Percentiles rank a stretch among this genome's conserved stretches.
Conservation (phyloP, 2,329 filamentous ascomycete species). For the Colletotrichum tropicale region DNA sequence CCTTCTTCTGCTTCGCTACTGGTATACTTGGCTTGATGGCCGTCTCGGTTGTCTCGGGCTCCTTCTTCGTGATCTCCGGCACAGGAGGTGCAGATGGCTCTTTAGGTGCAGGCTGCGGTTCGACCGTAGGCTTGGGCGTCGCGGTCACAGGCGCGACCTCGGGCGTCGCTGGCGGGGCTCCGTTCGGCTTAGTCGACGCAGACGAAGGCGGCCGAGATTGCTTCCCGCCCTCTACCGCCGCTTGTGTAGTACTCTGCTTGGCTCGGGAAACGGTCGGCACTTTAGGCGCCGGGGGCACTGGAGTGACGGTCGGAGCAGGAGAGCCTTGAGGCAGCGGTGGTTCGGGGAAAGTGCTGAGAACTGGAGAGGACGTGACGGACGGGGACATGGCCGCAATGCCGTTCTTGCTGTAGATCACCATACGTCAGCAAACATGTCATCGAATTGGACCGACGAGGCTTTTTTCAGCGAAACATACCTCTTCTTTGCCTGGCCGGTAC, state of each 20-base stretch:
- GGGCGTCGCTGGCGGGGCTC: conserved; percentile 42
- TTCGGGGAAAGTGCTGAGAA: conserved; percentile 72
- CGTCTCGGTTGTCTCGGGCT: conserved; percentile 27
- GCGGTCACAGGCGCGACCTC: conserved; percentile 35
- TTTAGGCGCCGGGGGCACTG: conserved; percentile 5
- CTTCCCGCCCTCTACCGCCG: conserved; percentile 58
- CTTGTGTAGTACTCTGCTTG: conserved; percentile 75
- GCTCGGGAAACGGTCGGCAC: conserved; percentile 67
- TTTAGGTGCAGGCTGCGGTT: conserved; percentile 26
- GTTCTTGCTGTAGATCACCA: conserved; percentile 32
- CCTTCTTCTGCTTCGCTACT: conserved; percentile 44
- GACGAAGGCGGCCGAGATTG: conserved; percentile 61
- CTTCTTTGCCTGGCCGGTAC: conserved; percentile 78
- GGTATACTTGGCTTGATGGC: conserved; percentile 26
- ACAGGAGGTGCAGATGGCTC: conserved; percentile 22
- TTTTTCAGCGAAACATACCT: conserved; percentile 52
- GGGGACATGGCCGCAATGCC: conserved; percentile 63
- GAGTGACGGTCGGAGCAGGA: conserved; percentile 55
- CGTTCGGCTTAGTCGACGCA: conserved; percentile 62
- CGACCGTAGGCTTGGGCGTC: not conserved
- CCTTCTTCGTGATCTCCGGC: conserved; percentile 24
- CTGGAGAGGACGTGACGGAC: conserved; percentile 76
- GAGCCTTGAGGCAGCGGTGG: conserved; percentile 58
- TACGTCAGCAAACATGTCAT: conserved; percentile 13
- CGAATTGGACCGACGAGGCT: not conserved